Percentiles rank a stretch among this genome's conserved stretches.
phyloP scores from a whole-genome alignment of 148 eudicot species.

The Pharnaceum exiguum region DNA sequence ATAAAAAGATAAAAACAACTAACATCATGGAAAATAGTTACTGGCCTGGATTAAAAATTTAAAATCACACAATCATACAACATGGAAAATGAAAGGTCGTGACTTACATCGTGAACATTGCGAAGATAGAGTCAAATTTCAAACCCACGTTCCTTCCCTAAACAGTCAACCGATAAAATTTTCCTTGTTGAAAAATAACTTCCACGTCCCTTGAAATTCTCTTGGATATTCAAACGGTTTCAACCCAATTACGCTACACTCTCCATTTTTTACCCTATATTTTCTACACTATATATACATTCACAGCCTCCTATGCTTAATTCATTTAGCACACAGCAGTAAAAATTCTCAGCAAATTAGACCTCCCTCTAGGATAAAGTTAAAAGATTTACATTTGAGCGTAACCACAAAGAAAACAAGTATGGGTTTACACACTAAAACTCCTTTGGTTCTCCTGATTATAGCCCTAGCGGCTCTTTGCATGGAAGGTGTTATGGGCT shows the following conservation, averaged over 20 bases:
- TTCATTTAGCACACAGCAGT: not conserved
- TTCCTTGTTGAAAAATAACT: not conserved
- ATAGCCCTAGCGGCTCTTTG: not conserved
- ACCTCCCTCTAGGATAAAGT: too few species aligned
- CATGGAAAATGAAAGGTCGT: too few species aligned
- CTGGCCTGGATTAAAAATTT: too few species aligned
- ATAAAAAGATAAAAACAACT: too few species aligned
- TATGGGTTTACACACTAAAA: not conserved
- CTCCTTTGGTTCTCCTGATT: not conserved
- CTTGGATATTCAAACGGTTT: constrained; percentile 8
- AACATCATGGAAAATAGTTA: too few species aligned
- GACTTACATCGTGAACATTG: too few species aligned
- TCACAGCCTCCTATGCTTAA: not conserved
- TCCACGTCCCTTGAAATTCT: constrained; percentile 23
- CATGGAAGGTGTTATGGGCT: constrained; percentile 8
- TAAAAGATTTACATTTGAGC: too few species aligned
- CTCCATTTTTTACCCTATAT: too few species aligned
- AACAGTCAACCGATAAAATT: constrained; percentile 5
- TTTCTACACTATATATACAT: not conserved
- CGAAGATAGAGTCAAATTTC: not conserved
- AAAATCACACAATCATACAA: too few species aligned
- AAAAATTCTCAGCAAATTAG: too few species aligned
- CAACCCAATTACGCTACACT: not conserved
- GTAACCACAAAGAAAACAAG: not conserved
- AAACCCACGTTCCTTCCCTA: constrained; percentile 2